phyloP scores from a whole-genome alignment of 331 rosid genomes.

The Quercus phellos region DNA sequence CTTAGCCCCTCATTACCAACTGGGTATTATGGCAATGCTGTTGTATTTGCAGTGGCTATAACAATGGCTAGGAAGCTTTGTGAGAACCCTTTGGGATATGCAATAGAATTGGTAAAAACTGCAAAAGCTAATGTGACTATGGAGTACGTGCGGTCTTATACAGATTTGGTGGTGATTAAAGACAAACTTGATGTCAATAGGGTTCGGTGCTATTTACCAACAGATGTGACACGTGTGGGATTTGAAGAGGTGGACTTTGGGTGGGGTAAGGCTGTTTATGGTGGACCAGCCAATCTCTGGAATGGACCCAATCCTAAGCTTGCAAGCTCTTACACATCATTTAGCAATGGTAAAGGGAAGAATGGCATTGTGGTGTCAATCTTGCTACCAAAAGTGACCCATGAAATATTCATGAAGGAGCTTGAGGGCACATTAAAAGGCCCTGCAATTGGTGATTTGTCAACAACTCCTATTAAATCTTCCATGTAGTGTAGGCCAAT shows the following conservation, averaged over 20 bases:
- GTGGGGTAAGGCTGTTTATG: background rate
- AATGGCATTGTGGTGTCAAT: no score
- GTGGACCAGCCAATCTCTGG: no score
- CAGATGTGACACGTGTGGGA: background rate
- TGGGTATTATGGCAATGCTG: slow-evolving; percentile 6
- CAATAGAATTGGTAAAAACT: background rate
- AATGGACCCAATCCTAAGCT: no score
- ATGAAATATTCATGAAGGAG: no score
- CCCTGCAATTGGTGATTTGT: no score
- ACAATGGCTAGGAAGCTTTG: background rate
- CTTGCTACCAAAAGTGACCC: no score
- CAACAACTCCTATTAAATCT: no score
- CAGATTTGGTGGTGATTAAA: background rate
- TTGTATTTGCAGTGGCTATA: background rate
- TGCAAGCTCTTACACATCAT: no score
- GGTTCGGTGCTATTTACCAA: background rate
- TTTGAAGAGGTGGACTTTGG: slow-evolving; percentile 10
- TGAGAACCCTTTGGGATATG: slow-evolving; percentile 1
- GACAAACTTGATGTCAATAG: background rate
- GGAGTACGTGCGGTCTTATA: slow-evolving; percentile 1
- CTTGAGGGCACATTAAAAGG: no score
- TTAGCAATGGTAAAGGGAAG: no score
- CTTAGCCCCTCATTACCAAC: background rate
- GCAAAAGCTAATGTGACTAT: background rate
- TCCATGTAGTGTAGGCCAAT: no score